Percentiles rank a stretch among this genome's conserved stretches.
phyloP scores from a whole-genome alignment of 2,329 filamentous ascomycete species.

The Chaetothyriales sp. region DNA sequence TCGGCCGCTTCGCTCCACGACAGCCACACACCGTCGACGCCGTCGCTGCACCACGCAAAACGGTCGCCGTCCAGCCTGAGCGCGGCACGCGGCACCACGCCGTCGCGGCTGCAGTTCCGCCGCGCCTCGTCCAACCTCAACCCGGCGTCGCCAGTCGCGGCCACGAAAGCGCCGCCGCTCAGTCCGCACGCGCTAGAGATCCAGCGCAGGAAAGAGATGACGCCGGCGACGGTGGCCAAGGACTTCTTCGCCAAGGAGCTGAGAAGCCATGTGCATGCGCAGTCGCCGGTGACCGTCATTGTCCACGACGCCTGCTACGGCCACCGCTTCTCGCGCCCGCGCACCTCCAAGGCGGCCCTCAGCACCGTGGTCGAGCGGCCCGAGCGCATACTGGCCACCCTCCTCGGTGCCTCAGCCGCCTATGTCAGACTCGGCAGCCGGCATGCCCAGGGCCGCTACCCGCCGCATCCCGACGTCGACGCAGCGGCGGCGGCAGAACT shows the following conservation, averaged over 20 bases:
- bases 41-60: background rate
- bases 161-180: slow-evolving; percentile 25
- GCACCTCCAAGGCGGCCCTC: slow-evolving; percentile 57
- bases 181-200: slow-evolving; percentile 20
- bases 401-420: slow-evolving; percentile 69
- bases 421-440: slow-evolving; percentile 74
- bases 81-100: slow-evolving; percentile 11
- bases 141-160: slow-evolving; percentile 31
- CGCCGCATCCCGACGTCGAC: slow-evolving; percentile 46
- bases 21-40: too few species aligned
- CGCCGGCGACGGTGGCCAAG: slow-evolving; percentile 47
- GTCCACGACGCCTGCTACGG: slow-evolving; percentile 92
- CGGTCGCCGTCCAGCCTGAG: slow-evolving; percentile 15
- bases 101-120: slow-evolving; percentile 21
- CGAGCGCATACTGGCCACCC: slow-evolving; percentile 72
- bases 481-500: background rate
- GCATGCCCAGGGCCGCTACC: slow-evolving; percentile 55
- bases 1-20: too few species aligned
- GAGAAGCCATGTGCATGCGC: slow-evolving; percentile 41
- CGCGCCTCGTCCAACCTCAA: slow-evolving; percentile 24
- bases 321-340: slow-evolving; percentile 75
- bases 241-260: slow-evolving; percentile 60
- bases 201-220: slow-evolving; percentile 21
- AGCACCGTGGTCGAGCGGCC: slow-evolving; percentile 83
- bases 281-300: slow-evolving; percentile 60